A percentile compares a stretch with the other conserved stretches of the same genome.
phyloP scores from a whole-genome alignment of 1,284 basidiomycete genomes.

The Hypsizygus ulmarius region DNA sequence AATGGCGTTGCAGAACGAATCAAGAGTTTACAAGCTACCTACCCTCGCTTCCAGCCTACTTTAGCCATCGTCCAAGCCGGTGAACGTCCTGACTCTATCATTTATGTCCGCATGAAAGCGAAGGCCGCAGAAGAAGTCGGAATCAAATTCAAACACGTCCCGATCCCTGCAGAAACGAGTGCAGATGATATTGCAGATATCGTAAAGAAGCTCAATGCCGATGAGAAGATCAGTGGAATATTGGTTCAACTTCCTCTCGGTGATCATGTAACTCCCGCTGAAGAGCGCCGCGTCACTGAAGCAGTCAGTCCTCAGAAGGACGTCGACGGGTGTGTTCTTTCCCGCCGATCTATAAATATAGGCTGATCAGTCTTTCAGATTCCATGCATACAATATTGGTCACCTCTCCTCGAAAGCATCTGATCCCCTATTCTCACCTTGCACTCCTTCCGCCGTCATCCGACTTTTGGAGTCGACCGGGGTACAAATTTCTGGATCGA shows the following conservation, averaged over 20 bases:
- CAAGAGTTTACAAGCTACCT: slow-evolving; percentile 53
- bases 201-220: slow-evolving; percentile 83
- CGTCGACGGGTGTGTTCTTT: slow-evolving; percentile 78
- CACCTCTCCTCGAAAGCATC: slow-evolving; percentile 90
- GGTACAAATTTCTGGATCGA: slow-evolving; percentile 71
- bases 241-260: slow-evolving; percentile 98
- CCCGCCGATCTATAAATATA: slow-evolving; percentile 12
- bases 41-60: slow-evolving; percentile 85
- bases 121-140: slow-evolving; percentile 96
- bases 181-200: slow-evolving; percentile 77
- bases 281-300: slow-evolving; percentile 91
- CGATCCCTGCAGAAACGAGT: slow-evolving; percentile 67
- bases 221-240: slow-evolving; percentile 84
- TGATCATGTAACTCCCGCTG: slow-evolving; percentile 79
- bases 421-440: slow-evolving; percentile 89
- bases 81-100: slow-evolving; percentile 82
- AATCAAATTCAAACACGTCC: slow-evolving; percentile 84
- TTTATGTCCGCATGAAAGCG: slow-evolving; percentile 97
- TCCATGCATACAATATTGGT: slow-evolving; percentile 99
- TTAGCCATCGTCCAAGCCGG: slow-evolving; percentile 96
- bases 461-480: slow-evolving; percentile 86
- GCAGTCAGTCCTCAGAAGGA: slow-evolving; percentile 95
- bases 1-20: slow-evolving; percentile 70
- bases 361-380: slow-evolving; percentile 46
- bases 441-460: slow-evolving; percentile 94